Conservation (phyloP, 2,329 filamentous ascomycete genomes). For the Domatiomyces globalis region DNA sequence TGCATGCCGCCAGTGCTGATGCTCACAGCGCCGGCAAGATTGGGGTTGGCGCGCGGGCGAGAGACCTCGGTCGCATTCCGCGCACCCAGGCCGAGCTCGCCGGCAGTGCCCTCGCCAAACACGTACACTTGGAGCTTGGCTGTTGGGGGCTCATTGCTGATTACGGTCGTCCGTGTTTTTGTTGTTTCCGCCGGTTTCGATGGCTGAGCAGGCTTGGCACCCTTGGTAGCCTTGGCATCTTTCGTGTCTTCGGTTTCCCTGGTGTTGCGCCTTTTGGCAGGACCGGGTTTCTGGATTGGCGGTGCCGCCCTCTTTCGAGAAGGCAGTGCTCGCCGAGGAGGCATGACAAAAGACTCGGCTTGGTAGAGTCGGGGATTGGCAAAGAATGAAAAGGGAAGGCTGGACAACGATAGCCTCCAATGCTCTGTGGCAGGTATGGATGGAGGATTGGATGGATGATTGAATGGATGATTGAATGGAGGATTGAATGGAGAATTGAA, state of each 20-base stretch:
- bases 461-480: not conserved
- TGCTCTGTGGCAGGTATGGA: not conserved
- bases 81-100: slow-evolving; percentile 64
- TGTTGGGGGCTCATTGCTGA: slow-evolving; percentile 36
- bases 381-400: not conserved
- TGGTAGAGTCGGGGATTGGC: not conserved
- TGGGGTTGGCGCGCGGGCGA: slow-evolving; percentile 53
- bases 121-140: slow-evolving; percentile 58
- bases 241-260: not conserved
- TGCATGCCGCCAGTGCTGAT: slow-evolving; percentile 62
- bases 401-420: not conserved
- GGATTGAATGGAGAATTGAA: not conserved
- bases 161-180: no score
- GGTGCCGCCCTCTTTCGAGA: not conserved
- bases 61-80: slow-evolving; percentile 51
- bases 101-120: slow-evolving; percentile 62
- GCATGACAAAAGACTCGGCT: not conserved
- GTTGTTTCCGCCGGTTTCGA: not conserved
- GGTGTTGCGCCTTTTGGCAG: not conserved
- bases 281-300: not conserved
- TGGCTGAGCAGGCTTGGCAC: not conserved
- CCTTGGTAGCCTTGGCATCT: not conserved
- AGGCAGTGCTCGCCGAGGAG: not conserved
- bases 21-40: slow-evolving; percentile 40
- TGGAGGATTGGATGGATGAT: not conserved